Percentiles rank a stretch among this genome's conserved stretches.
Conservation (phyloP, 371 early-diverging fungal genomes). For the Apophysomyces ossiformis region DNA sequence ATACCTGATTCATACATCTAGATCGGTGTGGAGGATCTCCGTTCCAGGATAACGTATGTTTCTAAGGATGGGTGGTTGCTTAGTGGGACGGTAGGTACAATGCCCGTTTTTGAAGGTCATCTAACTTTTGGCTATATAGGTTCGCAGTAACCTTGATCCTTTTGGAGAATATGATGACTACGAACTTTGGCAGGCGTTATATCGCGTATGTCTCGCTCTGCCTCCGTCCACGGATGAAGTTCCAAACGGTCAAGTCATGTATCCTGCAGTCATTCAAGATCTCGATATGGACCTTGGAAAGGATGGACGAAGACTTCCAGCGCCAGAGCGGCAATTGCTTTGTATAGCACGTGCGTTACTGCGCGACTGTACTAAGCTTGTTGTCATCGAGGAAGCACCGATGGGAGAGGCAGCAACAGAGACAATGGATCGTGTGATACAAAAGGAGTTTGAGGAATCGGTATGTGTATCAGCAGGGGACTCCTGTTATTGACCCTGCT, state of each 20-base stretch:
- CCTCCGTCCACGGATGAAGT: slow-evolving; percentile 14
- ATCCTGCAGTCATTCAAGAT: slow-evolving; percentile 47
- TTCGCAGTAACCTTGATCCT: slow-evolving; percentile 85
- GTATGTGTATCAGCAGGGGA: slow-evolving; percentile 24
- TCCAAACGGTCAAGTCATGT: slow-evolving; percentile 33
- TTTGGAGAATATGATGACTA: slow-evolving; percentile 76
- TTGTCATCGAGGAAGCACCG: slow-evolving; percentile 84
- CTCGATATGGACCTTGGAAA: slow-evolving; percentile 61
- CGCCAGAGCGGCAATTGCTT: slow-evolving; percentile 84
- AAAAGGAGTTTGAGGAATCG: slow-evolving; percentile 75
- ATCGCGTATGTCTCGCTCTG: slow-evolving; percentile 62
- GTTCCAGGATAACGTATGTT: slow-evolving; percentile 76
- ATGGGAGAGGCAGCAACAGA: slow-evolving; percentile 70
- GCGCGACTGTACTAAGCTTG: slow-evolving; percentile 66
- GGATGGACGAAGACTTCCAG: slow-evolving; percentile 72
- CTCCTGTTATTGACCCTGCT: not conserved
- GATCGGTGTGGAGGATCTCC: slow-evolving; percentile 73
- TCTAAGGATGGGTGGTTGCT: slow-evolving; percentile 88
- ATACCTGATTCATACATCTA: not conserved
- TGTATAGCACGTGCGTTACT: slow-evolving; percentile 82
- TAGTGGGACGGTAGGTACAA: slow-evolving; percentile 59
- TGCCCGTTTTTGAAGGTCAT: not conserved
- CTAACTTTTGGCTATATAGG: slow-evolving; percentile 20
- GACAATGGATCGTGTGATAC: slow-evolving; percentile 80
- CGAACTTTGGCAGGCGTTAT: slow-evolving; percentile 84